These are phyloP conservation scores for Neonectria hederae DNA, from an alignment of 2,329 filamentous ascomycete genomes.

Conservation along the genomic window DNA sequence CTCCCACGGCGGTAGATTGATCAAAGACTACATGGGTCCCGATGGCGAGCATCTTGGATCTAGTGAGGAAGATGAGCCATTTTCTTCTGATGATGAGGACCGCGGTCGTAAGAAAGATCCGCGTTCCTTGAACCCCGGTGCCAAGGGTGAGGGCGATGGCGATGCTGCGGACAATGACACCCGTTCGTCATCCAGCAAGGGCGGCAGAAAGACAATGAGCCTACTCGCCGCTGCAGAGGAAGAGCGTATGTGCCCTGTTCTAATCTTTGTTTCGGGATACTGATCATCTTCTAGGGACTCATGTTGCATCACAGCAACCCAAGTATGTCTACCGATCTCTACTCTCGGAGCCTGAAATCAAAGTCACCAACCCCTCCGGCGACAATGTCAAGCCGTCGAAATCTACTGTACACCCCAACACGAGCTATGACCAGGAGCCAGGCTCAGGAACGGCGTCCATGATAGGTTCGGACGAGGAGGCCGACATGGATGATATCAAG, in stretches of 20 bases:
- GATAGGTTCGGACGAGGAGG: constrained; percentile 86
- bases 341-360: constrained; percentile 72
- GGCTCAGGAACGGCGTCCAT: constrained; percentile 64
- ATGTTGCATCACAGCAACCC: constrained; percentile 61
- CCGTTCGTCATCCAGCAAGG: constrained; percentile 45
- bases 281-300: constrained; percentile 53
- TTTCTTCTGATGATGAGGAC: constrained; percentile 73
- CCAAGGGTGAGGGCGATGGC: constrained; percentile 39
- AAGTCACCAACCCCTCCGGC: constrained; percentile 69
- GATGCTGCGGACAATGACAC: constrained; percentile 48
- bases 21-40: constrained; percentile 73
- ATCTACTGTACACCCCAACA: constrained; percentile 78
- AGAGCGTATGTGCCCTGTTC: constrained; percentile 68
- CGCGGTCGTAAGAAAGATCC: constrained; percentile 68
- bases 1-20: constrained; percentile 65
- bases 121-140: constrained; percentile 55
- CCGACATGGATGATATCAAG: constrained; percentile 84
- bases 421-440: constrained; percentile 79
- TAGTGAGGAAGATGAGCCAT: constrained; percentile 75
- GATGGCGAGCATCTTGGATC: constrained; percentile 74
- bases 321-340: constrained; percentile 69
- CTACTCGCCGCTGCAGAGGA: constrained; percentile 79
- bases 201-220: constrained; percentile 62
- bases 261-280: neutral
- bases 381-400: constrained; percentile 67